Evolutionary conservation across 108 stramenopile species (phyloP).

Genomic region (Cyclotella cryptica): DNA sequence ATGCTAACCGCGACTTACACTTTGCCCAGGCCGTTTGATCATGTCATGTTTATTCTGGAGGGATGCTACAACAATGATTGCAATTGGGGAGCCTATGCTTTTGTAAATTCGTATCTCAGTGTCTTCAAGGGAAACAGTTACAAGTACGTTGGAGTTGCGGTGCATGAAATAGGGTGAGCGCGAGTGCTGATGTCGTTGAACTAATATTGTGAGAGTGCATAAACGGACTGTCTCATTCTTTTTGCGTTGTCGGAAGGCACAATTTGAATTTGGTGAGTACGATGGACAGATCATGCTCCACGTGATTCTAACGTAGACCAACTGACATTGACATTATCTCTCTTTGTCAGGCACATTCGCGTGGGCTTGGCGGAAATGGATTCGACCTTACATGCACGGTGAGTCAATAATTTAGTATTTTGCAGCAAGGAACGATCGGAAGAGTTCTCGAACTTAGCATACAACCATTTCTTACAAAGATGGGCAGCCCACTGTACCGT

Average conservation of each 20-base stretch:
- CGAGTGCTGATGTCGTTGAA: background rate
- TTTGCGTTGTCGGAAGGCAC: background rate
- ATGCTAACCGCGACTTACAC: background rate
- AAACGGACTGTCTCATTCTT: no score
- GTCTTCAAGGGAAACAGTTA: slow-evolving; percentile 29
- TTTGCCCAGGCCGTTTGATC: slow-evolving; percentile 31
- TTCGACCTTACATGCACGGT: slow-evolving; percentile 31
- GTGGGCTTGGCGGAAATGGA: slow-evolving; percentile 22
- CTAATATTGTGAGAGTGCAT: no score
- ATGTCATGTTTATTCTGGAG: slow-evolving; percentile 34
- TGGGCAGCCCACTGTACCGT: slow-evolving; percentile 29
- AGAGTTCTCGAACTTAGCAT: background rate
- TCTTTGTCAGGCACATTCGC: slow-evolving; percentile 16
- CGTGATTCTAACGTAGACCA: background rate
- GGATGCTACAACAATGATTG: slow-evolving; percentile 35
- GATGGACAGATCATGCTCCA: background rate
- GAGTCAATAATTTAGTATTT: background rate
- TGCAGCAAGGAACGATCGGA: background rate
- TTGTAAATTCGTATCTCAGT: slow-evolving; percentile 37
- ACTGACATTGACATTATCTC: background rate
- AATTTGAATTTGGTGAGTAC: slow-evolving; percentile 25
- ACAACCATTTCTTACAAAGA: background rate
- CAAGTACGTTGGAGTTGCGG: slow-evolving; percentile 15
- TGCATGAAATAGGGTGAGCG: slow-evolving; percentile 30
- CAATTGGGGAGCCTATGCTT: slow-evolving; percentile 39